Evolutionary conservation across 176 grass and related monocot genomes (phyloP), one percentile per base, ranked within the genome.

Genomic region (Aegilops bicornis): DNA sequence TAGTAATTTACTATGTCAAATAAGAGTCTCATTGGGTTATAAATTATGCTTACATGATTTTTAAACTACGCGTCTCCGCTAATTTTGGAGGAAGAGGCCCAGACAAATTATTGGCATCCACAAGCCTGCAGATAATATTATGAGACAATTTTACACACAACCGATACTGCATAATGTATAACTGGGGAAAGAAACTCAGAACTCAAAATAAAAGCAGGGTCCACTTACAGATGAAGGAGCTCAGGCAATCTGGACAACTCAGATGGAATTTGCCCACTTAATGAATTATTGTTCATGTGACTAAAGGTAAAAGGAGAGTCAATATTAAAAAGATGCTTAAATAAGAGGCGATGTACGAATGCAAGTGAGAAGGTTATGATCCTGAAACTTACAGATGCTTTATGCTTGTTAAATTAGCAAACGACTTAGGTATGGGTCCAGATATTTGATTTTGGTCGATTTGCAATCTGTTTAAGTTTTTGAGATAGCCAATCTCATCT

Each of bases 221-320:
- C 45, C 50, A 82, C 97, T 91, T 89, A 98, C 97, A 98, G 74
- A 84, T 96, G 94, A 5, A 87, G 62, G 29, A 96, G 92, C 60
- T 2, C 1, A 77, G 82, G 88, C 82, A 98, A 76, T 86, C 65
- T 81, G 27, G 82, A 98, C 50, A 98, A 54, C 69, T 98, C 97
- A 64, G 60, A 68, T 50, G 97, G 97, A 68, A 98, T 94, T 92
- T 92, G 87, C 60, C 97, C 94, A 82, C 97, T 98, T 79, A 98
- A 85, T 77, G 97, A 98, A 69, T 98, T 98, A 54, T 98, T 98
- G 87, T 98, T 98, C 97, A 98, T 96, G 83, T 98, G 94, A 47
- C 97, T 98, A 27, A 89, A 71, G 59, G 2, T 77, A 62, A 82
- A 69, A 76, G 11, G n/a, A 90, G 42, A 65, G 22, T 60, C 61